Conservation (phyloP, 2,329 filamentous ascomycete species). For the Torrubiella hemipterigena region DNA sequence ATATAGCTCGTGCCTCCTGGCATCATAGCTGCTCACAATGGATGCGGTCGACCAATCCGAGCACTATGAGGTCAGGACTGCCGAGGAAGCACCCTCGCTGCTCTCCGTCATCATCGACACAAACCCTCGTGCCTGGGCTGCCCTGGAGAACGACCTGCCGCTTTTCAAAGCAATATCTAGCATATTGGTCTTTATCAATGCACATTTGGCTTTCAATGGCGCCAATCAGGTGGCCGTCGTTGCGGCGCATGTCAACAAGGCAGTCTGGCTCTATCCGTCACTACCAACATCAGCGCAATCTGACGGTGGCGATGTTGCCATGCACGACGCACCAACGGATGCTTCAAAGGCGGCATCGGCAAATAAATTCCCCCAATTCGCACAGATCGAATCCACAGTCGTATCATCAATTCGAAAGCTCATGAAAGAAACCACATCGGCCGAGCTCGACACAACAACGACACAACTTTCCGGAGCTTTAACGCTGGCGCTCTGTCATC, state of each 20-base stretch:
- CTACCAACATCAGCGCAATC: conserved; percentile 20
- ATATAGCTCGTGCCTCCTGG: too few species aligned
- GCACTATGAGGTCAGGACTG: conserved; percentile 44
- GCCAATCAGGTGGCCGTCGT: conserved; percentile 87
- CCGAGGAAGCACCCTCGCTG: conserved; percentile 60
- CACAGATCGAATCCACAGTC: conserved; percentile 72
- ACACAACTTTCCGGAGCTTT: conserved; percentile 87
- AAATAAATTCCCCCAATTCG: conserved; percentile 92
- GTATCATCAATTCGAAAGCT: conserved; percentile 63
- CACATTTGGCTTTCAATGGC: conserved; percentile 88
- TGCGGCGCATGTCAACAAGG: conserved; percentile 76
- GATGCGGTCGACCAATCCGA: conserved; percentile 44
- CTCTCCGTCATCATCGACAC: conserved; percentile 89
- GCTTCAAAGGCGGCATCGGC: conserved; percentile 34
- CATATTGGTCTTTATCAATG: conserved; percentile 92
- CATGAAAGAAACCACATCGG: conserved; percentile 52
- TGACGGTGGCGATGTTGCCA: conserved; percentile 41
- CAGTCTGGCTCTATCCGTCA: conserved; percentile 78
- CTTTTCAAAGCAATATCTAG: conserved; percentile 76
- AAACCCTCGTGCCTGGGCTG: conserved; percentile 87
- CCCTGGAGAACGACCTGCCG: conserved; percentile 61
- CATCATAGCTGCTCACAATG: too few species aligned
- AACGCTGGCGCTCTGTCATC: conserved; percentile 79
- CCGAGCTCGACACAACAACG: conserved; percentile 59
- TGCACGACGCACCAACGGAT: conserved; percentile 35